These are phyloP conservation scores for Russula brevipes DNA, from an alignment of 768 basidiomycete species.

Conservation along the genomic window DNA sequence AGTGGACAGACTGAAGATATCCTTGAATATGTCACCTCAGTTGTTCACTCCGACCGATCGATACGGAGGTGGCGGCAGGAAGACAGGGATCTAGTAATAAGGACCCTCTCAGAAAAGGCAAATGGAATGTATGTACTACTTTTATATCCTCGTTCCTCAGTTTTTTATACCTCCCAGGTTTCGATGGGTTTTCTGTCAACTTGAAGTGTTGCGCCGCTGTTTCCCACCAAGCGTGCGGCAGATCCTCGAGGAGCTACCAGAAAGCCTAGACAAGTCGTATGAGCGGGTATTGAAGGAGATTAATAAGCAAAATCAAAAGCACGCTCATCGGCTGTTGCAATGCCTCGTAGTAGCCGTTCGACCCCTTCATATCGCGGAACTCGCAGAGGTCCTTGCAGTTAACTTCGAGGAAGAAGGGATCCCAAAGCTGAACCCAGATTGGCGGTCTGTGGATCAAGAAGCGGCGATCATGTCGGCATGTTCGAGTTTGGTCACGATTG, in stretches of 20 bases:
- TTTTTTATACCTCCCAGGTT: neutral
- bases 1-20: too few species aligned
- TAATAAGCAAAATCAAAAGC: neutral
- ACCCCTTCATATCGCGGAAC: conserved; percentile 2
- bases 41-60: too few species aligned
- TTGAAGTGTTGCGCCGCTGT: neutral
- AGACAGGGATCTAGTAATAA: neutral
- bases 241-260: neutral
- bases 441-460: neutral
- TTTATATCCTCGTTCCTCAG: neutral
- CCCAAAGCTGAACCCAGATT: neutral
- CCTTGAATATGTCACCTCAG: too few species aligned
- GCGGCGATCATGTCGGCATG: neutral
- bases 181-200: neutral
- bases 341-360: neutral
- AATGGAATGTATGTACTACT: neutral
- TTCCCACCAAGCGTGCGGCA: neutral
- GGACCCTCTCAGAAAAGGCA: neutral
- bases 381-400: neutral
- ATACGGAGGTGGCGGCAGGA: too few species aligned
- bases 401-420: neutral
- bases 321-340: conserved; percentile 2
- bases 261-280: neutral
- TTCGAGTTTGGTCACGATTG: neutral
- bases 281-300: conserved; percentile 1